Evolutionary conservation across 176 grass and related monocot species (phyloP), one percentile per base, ranked within the genome.

Genomic region (Themeda triandra): DNA sequence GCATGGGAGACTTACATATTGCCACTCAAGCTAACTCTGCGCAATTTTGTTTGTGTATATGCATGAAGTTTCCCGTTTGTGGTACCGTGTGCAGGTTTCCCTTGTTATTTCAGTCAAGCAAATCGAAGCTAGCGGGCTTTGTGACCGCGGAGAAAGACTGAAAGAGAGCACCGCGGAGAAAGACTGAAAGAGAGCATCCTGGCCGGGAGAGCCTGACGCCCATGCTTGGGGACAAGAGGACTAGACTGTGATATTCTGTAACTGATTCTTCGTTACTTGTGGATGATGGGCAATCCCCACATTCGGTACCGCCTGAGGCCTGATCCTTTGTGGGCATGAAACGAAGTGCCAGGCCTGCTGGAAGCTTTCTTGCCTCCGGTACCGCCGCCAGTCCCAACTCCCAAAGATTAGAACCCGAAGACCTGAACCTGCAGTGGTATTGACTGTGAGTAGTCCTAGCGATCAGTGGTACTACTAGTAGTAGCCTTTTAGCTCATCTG

Each of bases 261-360:
- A 85, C 74, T 39, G 32, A 39, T 83, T 72, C 44, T 86, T 65
- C 68, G 58, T 44, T 69, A 41, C 2, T 48, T 48, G 45, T 44
- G 42, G 36, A 45, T 75, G 59, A 25, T 45, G 44, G 42, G 44
- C 71, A 84, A 46, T 56, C 71, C 31, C 46, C 32, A 83, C 71
- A 60, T 86, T 19, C 41, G 11, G 23, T 73, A n/a, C 29, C 31
- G 65, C 71, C 78, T 41, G 39, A 40, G 8, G 42, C 42, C 42
- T 44, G 30, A 19, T 79, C 70, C 31, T 71, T 62, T 84, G 85
- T 83, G 65, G 91, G 91, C 80, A 95, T 93, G 46, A 95, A 98
- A 85, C 87, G 89, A 70, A 92, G 65, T 60, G 80, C 91, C 58
- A 46, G 44, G 36, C 25, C 86, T 80, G 85, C 85, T 80, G 85